These are phyloP conservation scores for Ceratobasidium sp. DNA, from an alignment of 1,284 basidiomycete genomes.

Conservation along the genomic window DNA sequence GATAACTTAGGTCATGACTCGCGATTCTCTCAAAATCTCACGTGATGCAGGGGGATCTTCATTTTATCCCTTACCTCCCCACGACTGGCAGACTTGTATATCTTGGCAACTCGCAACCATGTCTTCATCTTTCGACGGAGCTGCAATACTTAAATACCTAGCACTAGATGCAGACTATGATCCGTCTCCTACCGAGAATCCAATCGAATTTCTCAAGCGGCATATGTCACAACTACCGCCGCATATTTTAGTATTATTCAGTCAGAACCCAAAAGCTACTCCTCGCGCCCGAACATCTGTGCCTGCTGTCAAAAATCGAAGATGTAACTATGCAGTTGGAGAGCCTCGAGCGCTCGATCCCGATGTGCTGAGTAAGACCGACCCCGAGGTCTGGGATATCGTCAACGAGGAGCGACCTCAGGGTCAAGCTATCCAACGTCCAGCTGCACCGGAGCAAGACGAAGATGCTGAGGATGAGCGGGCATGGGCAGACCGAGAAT, in stretches of 20 bases:
- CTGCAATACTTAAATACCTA: conserved; percentile 65
- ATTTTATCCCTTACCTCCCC: neutral
- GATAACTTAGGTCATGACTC: conserved; percentile 19
- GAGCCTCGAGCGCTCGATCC: conserved; percentile 39
- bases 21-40: neutral
- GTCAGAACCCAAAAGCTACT: conserved; percentile 55
- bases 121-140: conserved; percentile 45
- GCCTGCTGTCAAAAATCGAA: conserved; percentile 69
- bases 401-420: conserved; percentile 32
- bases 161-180: conserved; percentile 62
- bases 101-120: neutral
- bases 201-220: conserved; percentile 66
- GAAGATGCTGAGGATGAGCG: conserved; percentile 69
- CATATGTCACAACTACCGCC: conserved; percentile 72
- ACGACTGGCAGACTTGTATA: neutral
- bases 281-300: conserved; percentile 71
- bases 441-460: conserved; percentile 59
- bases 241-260: conserved; percentile 67
- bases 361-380: conserved; percentile 35
- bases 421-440: conserved; percentile 6
- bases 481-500: conserved; percentile 67
- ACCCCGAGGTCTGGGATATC: conserved; percentile 33
- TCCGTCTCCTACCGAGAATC: conserved; percentile 65
- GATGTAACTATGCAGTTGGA: conserved; percentile 60
- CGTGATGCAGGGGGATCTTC: conserved; percentile 8